Base-by-base conservation (phyloP, 176 grass and related monocot genomes). In the Carex myosuroides region DNA sequence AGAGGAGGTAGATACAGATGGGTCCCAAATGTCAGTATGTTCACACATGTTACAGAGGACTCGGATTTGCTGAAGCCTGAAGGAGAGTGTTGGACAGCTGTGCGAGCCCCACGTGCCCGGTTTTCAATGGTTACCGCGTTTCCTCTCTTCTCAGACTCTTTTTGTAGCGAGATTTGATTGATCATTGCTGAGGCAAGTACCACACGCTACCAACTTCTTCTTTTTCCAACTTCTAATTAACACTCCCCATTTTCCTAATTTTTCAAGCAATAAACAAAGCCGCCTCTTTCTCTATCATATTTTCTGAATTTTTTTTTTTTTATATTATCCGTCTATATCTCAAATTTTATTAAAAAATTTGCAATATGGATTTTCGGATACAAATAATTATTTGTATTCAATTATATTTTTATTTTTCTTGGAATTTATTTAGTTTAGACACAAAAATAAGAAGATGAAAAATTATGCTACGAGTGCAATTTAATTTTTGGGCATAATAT, bases 221-320 rank as follows among this genome's bases (percentile, higher is more conserved):
- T 75, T 50, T 76, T 29, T 54, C 71, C 73, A 77, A 12, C 24
- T 9, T 50, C 22, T 22, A 44, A 70, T 70, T 48, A 44, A 20
- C 37, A 77, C 52, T 39, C 50, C 50, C 30, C 14, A 56, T 16
- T 32, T 77, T 77, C 14, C 73, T 24, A 1, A 24, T 1, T 77
- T 77, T 77, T 77, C 50, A 77, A 77, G 73, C 73, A 77, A 77
- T 52, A 77, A 77, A 12, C 29, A 56, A 54, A 30, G 46, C 10
- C 10, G 9, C 10, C 46, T 50, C 10, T 12, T 50, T 50, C 9
- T 50, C 46, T 11, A 10, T 2, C 9, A 50, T 48, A 39, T 24
- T 24, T 24, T 24, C n/a, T n/a, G n/a, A n/a, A n/a, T n/a, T 24
- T 24, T 0, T 24, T 24, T 24, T 24, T 44, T 8, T 41, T 44